Percentiles rank a stretch among this genome's conserved stretches.
Evolutionary conservation across 495 filamentous ascomycete species (phyloP).

Genomic region (Xylaria curta): DNA sequence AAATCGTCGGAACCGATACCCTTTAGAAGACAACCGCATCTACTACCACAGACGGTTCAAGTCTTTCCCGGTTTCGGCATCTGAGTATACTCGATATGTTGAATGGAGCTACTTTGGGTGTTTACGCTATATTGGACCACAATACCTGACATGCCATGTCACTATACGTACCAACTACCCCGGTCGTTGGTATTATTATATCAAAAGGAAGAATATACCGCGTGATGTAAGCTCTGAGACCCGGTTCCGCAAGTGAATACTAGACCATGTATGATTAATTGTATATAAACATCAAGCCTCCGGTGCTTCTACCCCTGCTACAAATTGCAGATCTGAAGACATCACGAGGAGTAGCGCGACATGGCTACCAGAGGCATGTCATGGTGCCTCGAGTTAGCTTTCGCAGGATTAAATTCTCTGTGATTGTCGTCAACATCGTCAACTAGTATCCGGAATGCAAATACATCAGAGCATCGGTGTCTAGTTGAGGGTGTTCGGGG

Average conservation of each 20-base stretch:
- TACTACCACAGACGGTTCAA: not conserved
- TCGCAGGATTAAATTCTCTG: not conserved
- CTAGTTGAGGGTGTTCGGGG: not conserved
- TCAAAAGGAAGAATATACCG: not conserved
- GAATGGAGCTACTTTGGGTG: not conserved
- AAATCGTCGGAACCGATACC: not conserved
- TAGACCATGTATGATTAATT: not conserved
- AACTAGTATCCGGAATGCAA: not conserved
- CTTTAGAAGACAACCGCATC: not conserved
- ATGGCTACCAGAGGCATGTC: not conserved
- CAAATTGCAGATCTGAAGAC: not conserved
- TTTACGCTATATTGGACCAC: not conserved
- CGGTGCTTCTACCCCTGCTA: not conserved
- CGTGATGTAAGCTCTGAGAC: not conserved
- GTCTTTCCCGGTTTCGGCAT: not conserved
- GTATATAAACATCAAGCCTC: not conserved
- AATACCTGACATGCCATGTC: not conserved
- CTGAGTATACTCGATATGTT: not conserved
- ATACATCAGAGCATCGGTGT: not conserved
- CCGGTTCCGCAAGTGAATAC: conserved; percentile 3
- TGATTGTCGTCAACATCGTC: not conserved
- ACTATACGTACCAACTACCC: not conserved
- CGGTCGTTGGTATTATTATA: not conserved
- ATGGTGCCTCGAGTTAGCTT: not conserved
- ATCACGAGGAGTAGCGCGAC: not conserved